These are phyloP conservation scores for Penicillium sp. DNA, from an alignment of 2,329 filamentous ascomycete species.

Conservation along the genomic window DNA sequence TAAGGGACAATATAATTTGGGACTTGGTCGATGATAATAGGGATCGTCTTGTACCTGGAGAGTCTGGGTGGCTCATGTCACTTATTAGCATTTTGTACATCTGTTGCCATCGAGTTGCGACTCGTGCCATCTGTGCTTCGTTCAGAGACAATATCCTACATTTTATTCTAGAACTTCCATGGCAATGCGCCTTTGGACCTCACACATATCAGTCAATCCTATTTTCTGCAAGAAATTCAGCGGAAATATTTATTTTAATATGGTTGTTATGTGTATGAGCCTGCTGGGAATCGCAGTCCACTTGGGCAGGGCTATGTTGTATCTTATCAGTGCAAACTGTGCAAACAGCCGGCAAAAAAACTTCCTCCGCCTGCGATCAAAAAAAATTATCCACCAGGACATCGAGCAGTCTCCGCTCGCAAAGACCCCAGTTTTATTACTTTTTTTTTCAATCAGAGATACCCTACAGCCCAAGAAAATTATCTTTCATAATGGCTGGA, in stretches of 20 bases:
- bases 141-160: not conserved
- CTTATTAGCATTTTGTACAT: slow-evolving; percentile 13
- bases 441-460: slow-evolving; percentile 9
- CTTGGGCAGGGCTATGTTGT: not conserved
- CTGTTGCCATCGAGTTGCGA: slow-evolving; percentile 7
- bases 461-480: slow-evolving; percentile 13
- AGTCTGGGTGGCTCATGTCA: not conserved
- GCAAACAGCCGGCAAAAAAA: slow-evolving; percentile 38
- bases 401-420: slow-evolving; percentile 23
- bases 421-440: slow-evolving; percentile 12
- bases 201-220: not conserved
- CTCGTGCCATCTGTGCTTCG: not conserved
- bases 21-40: not conserved
- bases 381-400: slow-evolving; percentile 33
- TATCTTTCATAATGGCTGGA: slow-evolving; percentile 37
- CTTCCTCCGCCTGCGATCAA: slow-evolving; percentile 32
- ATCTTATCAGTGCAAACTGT: slow-evolving; percentile 32
- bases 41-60: not conserved
- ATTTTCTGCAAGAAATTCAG: not conserved
- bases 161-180: not conserved
- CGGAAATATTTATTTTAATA: not conserved
- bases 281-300: not conserved
- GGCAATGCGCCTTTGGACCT: not conserved
- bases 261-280: not conserved
- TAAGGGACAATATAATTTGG: not conserved